Evolutionary conservation across 805 yeast species (phyloP).

Genomic region (Saturnispora gosingensis): DNA sequence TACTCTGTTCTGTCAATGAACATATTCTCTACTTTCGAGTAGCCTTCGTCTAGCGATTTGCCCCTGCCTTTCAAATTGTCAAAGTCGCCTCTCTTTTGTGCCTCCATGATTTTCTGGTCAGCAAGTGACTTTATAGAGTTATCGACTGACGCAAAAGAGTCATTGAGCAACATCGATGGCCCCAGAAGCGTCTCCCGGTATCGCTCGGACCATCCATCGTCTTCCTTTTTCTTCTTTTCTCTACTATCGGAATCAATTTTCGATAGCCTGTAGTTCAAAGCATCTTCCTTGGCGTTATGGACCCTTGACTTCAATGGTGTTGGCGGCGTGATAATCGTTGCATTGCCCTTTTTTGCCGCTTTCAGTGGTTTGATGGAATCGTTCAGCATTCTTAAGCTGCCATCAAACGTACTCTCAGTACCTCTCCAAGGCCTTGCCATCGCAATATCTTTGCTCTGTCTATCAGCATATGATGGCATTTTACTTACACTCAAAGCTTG

Average conservation of each 20-base stretch:
- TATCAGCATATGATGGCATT: constrained; percentile 36
- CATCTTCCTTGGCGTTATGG: constrained; percentile 51
- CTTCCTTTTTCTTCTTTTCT: constrained; percentile 19
- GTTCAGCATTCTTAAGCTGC: constrained; percentile 44
- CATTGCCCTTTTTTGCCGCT: background rate
- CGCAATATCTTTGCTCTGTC: constrained; percentile 40
- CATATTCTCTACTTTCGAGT: constrained; percentile 35
- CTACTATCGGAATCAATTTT: constrained; percentile 28
- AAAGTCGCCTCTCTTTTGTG: constrained; percentile 63
- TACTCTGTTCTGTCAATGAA: constrained; percentile 63
- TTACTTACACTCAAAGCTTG: constrained; percentile 32
- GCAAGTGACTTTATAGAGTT: constrained; percentile 60
- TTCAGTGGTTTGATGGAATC: constrained; percentile 38
- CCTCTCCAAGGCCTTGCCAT: constrained; percentile 52
- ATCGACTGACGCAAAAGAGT: constrained; percentile 34
- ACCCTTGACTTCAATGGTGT: constrained; percentile 32
- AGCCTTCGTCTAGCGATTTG: constrained; percentile 37
- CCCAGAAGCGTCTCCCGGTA: constrained; percentile 59
- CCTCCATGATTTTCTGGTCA: constrained; percentile 66
- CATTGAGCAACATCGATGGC: constrained; percentile 39
- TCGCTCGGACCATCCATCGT: constrained; percentile 45
- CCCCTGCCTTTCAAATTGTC: constrained; percentile 51
- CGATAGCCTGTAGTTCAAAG: constrained; percentile 53
- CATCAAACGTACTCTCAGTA: constrained; percentile 36
- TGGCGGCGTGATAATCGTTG: constrained; percentile 7